Conservation (phyloP, 2,329 filamentous ascomycete species). For the Talaromyces sp. region DNA sequence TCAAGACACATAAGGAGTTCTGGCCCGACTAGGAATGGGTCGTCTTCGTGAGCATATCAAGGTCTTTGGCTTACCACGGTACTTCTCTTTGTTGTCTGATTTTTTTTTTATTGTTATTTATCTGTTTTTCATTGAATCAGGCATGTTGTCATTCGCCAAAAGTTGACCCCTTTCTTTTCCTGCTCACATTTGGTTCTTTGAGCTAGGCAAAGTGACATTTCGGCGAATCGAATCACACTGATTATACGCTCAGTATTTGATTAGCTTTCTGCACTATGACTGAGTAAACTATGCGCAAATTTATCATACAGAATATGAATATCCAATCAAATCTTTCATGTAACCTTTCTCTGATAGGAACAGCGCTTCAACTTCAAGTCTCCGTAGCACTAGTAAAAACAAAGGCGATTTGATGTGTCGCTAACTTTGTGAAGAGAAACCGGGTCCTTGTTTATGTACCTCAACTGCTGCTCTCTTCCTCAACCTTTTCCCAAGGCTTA, state of each 20-base stretch:
- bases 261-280: conserved; percentile 1
- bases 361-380: not conserved
- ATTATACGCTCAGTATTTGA: not conserved
- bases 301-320: conserved; percentile 3
- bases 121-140: conserved; percentile 5
- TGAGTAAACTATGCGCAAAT: conserved; percentile 3
- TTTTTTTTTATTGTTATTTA: conserved; percentile 1
- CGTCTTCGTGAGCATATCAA: conserved; percentile 17
- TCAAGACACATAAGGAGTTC: conserved; percentile 17
- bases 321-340: not conserved
- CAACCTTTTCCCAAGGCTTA: conserved; percentile 76
- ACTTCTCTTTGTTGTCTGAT: conserved; percentile 9
- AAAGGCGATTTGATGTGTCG: too few species aligned
- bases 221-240: not conserved
- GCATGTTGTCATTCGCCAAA: not conserved
- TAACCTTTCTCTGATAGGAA: not conserved
- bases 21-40: conserved; percentile 6
- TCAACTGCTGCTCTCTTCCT: conserved; percentile 7
- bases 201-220: not conserved
- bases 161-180: not conserved
- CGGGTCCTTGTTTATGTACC: not conserved
- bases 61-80: conserved; percentile 23
- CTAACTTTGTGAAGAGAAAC: not conserved
- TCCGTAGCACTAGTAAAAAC: too few species aligned
- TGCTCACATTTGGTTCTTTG: not conserved